Conservation (phyloP, 2,329 filamentous ascomycete genomes). For the Aspergillus pseudoglaucus region DNA sequence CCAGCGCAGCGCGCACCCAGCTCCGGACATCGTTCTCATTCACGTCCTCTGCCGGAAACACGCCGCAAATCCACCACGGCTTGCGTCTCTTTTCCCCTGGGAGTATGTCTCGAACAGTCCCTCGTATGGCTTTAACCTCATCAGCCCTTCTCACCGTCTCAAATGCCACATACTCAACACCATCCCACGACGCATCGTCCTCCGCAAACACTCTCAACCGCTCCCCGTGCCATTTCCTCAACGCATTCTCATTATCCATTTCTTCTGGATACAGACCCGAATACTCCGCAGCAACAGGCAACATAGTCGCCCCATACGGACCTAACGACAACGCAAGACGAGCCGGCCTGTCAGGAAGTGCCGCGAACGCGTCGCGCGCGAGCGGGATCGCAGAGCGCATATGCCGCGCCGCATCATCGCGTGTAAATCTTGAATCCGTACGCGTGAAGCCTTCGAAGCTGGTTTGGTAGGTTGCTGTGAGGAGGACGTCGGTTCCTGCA, state of each 20-base stretch:
- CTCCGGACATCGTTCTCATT: constrained; percentile 22
- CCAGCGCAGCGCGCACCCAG: constrained; percentile 36
- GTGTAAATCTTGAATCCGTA: constrained; percentile 35
- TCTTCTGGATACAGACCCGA: constrained; percentile 52
- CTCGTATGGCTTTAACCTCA: constrained; percentile 54
- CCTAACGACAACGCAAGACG: constrained; percentile 53
- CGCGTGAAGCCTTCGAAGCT: constrained; percentile 51
- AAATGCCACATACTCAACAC: constrained; percentile 53
- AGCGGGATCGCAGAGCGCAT: constrained; percentile 35
- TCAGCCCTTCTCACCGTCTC: constrained; percentile 61
- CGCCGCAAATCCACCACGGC: constrained; percentile 57
- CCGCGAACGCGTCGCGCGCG: constrained; percentile 26
- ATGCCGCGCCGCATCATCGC: constrained; percentile 36
- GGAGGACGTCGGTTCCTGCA: constrained; percentile 56
- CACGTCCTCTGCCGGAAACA: constrained; percentile 52
- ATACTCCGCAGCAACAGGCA: constrained; percentile 58
- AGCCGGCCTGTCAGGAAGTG: background rate
- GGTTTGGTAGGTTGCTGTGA: constrained; percentile 63
- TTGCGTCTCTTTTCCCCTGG: constrained; percentile 10
- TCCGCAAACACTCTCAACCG: constrained; percentile 48
- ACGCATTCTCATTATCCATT: constrained; percentile 38
- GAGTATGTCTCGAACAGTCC: constrained; percentile 28
- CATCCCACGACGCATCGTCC: constrained; percentile 32
- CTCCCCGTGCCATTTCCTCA: constrained; percentile 53
- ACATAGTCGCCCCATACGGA: constrained; percentile 62